Evolutionary conservation across 2,329 filamentous ascomycete genomes (phyloP).

Genomic region (Cladobotryum mycophilum): DNA sequence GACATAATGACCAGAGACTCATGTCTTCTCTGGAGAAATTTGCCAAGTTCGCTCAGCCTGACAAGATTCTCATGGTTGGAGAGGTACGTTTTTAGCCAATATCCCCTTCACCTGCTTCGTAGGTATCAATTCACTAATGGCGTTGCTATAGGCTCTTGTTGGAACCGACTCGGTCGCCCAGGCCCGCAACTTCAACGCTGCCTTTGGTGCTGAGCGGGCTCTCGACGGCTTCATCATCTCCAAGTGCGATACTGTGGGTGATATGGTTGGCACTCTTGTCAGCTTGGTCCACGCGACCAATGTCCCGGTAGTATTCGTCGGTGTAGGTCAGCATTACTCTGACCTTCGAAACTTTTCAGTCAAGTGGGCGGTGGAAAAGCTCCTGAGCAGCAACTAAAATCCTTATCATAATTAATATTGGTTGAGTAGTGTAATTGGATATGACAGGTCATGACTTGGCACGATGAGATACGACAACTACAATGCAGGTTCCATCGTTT

Average conservation of each 20-base stretch:
- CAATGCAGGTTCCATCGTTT: too few relatives aligned
- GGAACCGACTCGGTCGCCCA: conserved; percentile 94
- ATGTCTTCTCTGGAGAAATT: conserved; percentile 98
- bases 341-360: conserved; percentile 64
- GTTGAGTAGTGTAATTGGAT: too few relatives aligned
- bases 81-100: conserved; percentile 31
- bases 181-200: conserved; percentile 90
- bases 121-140: background rate
- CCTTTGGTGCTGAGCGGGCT: conserved; percentile 72
- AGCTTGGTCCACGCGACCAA: conserved; percentile 97
- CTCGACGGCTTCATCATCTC: conserved; percentile 97
- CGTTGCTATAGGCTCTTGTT: conserved; percentile 63
- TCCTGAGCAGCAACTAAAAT: conserved; percentile 43
- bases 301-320: conserved; percentile 91
- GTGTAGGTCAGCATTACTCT: conserved; percentile 63
- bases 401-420: too few relatives aligned
- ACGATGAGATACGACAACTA: too few relatives aligned
- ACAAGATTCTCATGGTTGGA: conserved; percentile 97
- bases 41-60: conserved; percentile 88
- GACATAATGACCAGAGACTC: conserved; percentile 90
- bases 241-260: conserved; percentile 98
- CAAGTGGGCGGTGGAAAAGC: conserved; percentile 62
- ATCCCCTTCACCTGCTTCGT: too few relatives aligned
- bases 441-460: too few relatives aligned
- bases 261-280: conserved; percentile 94